Percentiles rank a stretch among this genome's conserved stretches.
Evolutionary conservation across 371 early-diverging fungal genomes (phyloP).

Genomic region (Mucor lusitanicus): DNA sequence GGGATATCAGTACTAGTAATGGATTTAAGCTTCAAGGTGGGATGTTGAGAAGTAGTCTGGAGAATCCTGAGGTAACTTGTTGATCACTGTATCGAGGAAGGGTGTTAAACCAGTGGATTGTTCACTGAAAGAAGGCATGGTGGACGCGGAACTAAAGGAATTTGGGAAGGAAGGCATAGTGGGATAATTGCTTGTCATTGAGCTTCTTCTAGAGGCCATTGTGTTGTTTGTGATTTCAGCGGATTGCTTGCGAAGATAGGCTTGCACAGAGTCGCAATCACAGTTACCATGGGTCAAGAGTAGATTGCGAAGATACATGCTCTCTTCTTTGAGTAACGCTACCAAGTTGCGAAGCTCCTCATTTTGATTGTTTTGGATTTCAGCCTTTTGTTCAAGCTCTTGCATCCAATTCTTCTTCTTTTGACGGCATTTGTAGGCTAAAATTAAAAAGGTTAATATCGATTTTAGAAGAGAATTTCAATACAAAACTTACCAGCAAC

Average conservation of each 20-base stretch:
- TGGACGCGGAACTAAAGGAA: background rate
- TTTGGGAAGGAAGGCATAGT: background rate
- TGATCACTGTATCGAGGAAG: slow-evolving; percentile 27
- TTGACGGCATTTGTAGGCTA: slow-evolving; percentile 78
- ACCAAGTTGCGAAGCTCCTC: slow-evolving; percentile 54
- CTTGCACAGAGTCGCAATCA: slow-evolving; percentile 51
- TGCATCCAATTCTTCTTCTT: slow-evolving; percentile 77
- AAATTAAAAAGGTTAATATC: background rate
- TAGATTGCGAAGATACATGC: slow-evolving; percentile 63
- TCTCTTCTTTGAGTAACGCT: slow-evolving; percentile 65
- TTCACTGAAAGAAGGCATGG: slow-evolving; percentile 8
- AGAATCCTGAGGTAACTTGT: slow-evolving; percentile 9
- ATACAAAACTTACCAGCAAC: slow-evolving; percentile 51
- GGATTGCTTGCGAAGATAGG: slow-evolving; percentile 29
- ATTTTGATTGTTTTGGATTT: slow-evolving; percentile 56
- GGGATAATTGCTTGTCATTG: background rate
- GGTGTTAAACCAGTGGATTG: slow-evolving; percentile 30
- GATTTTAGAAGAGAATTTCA: background rate
- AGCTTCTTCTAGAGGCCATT: slow-evolving; percentile 9
- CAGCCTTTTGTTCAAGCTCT: slow-evolving; percentile 65
- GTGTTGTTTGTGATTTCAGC: slow-evolving; percentile 20
- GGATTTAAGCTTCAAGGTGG: background rate
- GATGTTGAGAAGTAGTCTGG: slow-evolving; percentile 16
- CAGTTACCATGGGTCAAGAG: slow-evolving; percentile 64
- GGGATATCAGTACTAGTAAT: background rate